Evolutionary conservation across 1,284 basidiomycete genomes (phyloP).

Genomic region (Schizophyllum amplum): DNA sequence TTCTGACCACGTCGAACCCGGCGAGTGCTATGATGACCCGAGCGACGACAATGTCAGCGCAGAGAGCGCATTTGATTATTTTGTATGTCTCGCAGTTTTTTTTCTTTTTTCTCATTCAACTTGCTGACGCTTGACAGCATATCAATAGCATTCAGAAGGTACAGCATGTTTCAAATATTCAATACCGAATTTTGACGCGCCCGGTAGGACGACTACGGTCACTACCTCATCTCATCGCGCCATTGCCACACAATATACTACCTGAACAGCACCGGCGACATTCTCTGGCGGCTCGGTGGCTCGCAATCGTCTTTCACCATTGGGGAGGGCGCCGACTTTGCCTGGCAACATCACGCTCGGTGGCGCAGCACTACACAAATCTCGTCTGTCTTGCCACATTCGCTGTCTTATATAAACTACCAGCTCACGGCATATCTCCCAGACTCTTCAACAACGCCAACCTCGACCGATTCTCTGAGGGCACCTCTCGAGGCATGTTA

Average conservation of each 20-base stretch:
- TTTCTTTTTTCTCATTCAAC: background rate
- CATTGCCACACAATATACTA: background rate
- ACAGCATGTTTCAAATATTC: too few relatives aligned
- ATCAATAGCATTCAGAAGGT: slow-evolving; percentile 1
- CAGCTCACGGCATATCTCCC: background rate
- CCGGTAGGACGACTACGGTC: slow-evolving; percentile 3
- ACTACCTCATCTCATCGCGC: background rate
- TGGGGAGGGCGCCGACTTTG: background rate
- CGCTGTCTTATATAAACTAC: background rate
- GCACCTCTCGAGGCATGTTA: background rate
- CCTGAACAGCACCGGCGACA: background rate
- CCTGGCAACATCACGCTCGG: background rate
- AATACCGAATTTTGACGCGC: too few relatives aligned
- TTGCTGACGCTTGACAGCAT: background rate
- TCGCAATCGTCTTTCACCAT: background rate
- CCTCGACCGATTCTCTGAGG: background rate
- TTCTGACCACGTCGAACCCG: background rate
- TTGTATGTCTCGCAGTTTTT: background rate
- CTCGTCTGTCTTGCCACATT: background rate
- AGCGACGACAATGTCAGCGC: background rate
- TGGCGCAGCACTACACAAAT: background rate
- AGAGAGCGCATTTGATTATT: background rate
- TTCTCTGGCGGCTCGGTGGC: background rate
- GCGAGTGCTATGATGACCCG: background rate
- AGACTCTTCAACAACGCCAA: background rate